Evolutionary conservation across 2,329 filamentous ascomycete genomes (phyloP), one percentile per base, ranked within the genome.

Genomic region (Aureobasidium subglaciale): DNA sequence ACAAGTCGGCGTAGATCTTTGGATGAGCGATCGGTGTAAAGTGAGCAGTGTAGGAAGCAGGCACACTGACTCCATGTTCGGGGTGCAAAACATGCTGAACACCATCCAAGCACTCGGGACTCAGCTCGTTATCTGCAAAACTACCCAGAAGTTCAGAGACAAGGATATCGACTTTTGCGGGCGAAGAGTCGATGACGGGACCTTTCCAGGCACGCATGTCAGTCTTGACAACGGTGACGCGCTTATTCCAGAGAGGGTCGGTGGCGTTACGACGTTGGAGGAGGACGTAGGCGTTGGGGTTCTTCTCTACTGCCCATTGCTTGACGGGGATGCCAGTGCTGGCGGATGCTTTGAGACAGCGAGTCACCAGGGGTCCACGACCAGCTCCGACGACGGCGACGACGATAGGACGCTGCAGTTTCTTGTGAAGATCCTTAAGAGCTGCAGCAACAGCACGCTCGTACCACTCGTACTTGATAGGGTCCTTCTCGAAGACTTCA

Each of bases 151-250:
- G 82, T 70, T 99, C 93, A 2, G 91, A 96, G 25, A 99, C 84
- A 3, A 99, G 75, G 55, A 99, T 96, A 69, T 99, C 93, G 38
- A 99, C 86, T 65, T 85, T 84, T 62, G 81, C 79, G 61, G 82
- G 74, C 5, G 78, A 73, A 13, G 77, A 75, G 38, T 75, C 72
- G 16, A 79, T 65, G 1, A 81, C 67, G 1, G 92, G 92, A 0
- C 95, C 95, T 64, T 88, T 87, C 95, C 95, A 99, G 58, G 86
- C 86, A 46, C 93, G 85, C 93, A 99, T 99, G 69, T 99, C 93
- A 1, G 90, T 95, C 73, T 96, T 95, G 61, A 97, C 86, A 29
- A 99, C 82, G 1, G 85, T 91, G 18, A 96, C 92, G 53, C 80
- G 80, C 20, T 85, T 83, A 56, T 77, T 79, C 93, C 93, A 99